These are phyloP conservation scores for Cladophialophora carrionii DNA, from an alignment of 2,329 filamentous ascomycete genomes.

Conservation along the genomic window DNA sequence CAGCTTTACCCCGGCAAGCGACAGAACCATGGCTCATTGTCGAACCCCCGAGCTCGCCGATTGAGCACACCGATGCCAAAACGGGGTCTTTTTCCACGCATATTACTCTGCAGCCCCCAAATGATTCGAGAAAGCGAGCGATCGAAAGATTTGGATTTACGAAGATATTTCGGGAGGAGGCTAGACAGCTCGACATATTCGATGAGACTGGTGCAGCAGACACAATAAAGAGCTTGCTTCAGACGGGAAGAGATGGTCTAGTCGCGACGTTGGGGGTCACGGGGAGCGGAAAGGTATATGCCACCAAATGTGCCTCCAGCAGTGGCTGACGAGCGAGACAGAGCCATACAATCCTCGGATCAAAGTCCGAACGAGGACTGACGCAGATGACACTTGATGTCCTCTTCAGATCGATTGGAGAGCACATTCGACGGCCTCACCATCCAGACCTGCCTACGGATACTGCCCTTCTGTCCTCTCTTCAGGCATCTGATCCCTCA, in stretches of 20 bases:
- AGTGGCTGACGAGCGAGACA: constrained; percentile 45
- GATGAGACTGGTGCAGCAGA: constrained; percentile 64
- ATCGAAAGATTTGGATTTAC: constrained; percentile 96
- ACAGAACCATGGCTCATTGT: constrained; percentile 77
- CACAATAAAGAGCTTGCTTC: constrained; percentile 74
- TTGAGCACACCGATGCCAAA: constrained; percentile 42
- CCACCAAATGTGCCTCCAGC: neutral
- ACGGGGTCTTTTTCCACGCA: constrained; percentile 59
- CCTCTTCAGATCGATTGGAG: constrained; percentile 78
- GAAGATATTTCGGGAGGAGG: constrained; percentile 84
- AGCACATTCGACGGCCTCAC: constrained; percentile 68
- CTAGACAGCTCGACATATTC: constrained; percentile 84
- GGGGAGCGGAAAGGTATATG: constrained; percentile 86
- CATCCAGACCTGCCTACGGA: constrained; percentile 53
- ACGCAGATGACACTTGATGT: constrained; percentile 91
- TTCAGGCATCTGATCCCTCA: constrained; percentile 75
- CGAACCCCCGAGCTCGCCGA: constrained; percentile 56
- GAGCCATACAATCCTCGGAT: constrained; percentile 96
- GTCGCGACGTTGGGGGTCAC: constrained; percentile 92
- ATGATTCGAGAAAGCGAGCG: constrained; percentile 79
- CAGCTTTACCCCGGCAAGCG: constrained; percentile 45
- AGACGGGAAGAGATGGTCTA: constrained; percentile 83
- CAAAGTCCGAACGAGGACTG: constrained; percentile 79
- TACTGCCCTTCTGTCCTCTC: constrained; percentile 69
- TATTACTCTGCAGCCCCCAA: constrained; percentile 77